phyloP scores from a whole-genome alignment of 2,329 filamentous ascomycete genomes.

The Monosporascus cannonballus region DNA sequence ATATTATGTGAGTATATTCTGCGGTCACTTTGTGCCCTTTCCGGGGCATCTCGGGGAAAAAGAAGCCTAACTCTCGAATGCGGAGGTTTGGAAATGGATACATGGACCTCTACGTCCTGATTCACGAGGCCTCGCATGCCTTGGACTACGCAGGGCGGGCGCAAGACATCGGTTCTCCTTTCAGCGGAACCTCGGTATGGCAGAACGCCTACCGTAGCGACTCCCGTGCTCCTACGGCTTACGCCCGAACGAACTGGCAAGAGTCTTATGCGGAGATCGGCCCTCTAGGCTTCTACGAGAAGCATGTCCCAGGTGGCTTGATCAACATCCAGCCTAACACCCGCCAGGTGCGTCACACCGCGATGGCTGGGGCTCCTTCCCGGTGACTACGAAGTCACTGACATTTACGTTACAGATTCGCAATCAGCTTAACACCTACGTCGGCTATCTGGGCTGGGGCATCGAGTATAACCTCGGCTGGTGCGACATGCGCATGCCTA shows the following conservation, averaged over 20 bases:
- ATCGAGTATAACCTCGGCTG: neutral
- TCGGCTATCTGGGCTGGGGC: neutral
- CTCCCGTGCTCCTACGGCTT: conserved; percentile 9
- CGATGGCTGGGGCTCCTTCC: neutral
- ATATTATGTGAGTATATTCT: conserved; percentile 6
- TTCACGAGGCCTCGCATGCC: conserved; percentile 18
- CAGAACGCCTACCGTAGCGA: conserved; percentile 14
- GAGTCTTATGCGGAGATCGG: conserved; percentile 23
- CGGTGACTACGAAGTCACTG: neutral
- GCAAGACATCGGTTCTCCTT: conserved; percentile 10
- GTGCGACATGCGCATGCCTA: neutral
- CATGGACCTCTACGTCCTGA: conserved; percentile 1
- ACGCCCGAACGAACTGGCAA: conserved; percentile 13
- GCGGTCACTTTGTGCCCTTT: no score
- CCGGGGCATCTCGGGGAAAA: no score
- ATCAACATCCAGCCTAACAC: conserved; percentile 16
- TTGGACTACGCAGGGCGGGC: conserved; percentile 10
- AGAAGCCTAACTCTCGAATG: no score
- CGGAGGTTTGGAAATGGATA: conserved; percentile 2
- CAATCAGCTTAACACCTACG: neutral
- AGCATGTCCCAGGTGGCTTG: conserved; percentile 20
- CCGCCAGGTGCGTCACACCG: conserved; percentile 7
- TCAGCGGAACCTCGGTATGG: conserved; percentile 14
- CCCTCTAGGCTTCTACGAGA: conserved; percentile 18
- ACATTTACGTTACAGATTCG: neutral